Evolutionary conservation across 495 filamentous ascomycete genomes (phyloP), one percentile per base, ranked within the genome.

Genomic region (Parmelia sp.): DNA sequence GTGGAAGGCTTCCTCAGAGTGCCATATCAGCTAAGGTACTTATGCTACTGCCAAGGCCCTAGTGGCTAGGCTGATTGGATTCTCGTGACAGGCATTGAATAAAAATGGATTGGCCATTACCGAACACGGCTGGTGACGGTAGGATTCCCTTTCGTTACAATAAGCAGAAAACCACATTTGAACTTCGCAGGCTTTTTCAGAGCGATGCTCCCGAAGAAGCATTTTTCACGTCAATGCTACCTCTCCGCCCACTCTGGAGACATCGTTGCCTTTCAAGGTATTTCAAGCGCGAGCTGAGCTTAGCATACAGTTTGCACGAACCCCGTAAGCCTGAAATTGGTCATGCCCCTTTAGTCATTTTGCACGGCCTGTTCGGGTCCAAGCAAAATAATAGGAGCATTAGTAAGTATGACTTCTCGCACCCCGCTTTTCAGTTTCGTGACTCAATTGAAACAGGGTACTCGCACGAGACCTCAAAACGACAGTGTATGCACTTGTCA

Each of bases 361-460:
- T 97, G 74, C 94, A 98, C 74, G 94, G 94, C 6, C 80, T 98
- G 21, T 97, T 98, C 72, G 94, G 94, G 29, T 96, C 90, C 47
- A 97, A 96, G 76, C 90, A 90, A 80, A 98, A 98, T 70, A 94
- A 97, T 72, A 78, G 93, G 75, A 92, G 84, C 74, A 94, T 98
- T 66, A 95, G 93, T 86, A 96, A 92, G 94, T 97, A 84, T 80
- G 90, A 69, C 45, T 42, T 49, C 25, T 31, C 45, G 36, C 63
- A 4, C 59, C 36, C 61, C 25, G 47, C 6, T 49, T 39, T 5
- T 47, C 12, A 17, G 14, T 35, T 12, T 33, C 17, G n/a, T 25
- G 31, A 23, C 58, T 68, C 72, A 57, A 74, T 68, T 70, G 57
- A 21, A 62, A 35, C 72, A 95, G 93, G 77, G 88, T 82, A 40